Percentiles rank a stretch among this genome's conserved stretches.
phyloP scores from a whole-genome alignment of 495 filamentous ascomycete species.

The Aspergillus nanangensis region DNA sequence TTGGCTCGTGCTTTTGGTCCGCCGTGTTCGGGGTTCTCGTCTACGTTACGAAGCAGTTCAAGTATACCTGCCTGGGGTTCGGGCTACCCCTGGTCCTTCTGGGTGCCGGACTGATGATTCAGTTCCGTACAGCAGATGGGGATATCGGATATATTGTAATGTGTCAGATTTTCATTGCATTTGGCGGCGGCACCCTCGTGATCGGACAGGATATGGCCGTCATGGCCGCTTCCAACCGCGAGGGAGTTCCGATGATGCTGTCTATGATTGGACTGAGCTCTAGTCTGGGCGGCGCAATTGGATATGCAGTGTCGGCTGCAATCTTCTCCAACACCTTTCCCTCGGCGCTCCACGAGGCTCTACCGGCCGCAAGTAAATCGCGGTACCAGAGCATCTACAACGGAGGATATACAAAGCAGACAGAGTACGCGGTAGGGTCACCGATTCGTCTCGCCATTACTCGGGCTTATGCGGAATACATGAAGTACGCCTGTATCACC shows the following conservation, averaged over 20 bases:
- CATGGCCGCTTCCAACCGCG: conserved; percentile 55
- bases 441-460: conserved; percentile 49
- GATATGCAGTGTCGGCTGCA: conserved; percentile 51
- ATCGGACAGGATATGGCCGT: conserved; percentile 64
- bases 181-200: conserved; percentile 55
- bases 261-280: conserved; percentile 58
- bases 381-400: conserved; percentile 38
- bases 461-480: conserved; percentile 48
- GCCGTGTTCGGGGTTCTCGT: conserved; percentile 55
- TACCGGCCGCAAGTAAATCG: conserved; percentile 33
- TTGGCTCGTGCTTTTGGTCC: conserved; percentile 63
- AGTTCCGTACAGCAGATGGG: conserved; percentile 59
- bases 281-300: conserved; percentile 60
- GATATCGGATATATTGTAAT: conserved; percentile 72
- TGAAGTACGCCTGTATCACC: conserved; percentile 50
- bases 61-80: conserved; percentile 54
- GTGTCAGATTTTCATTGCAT: conserved; percentile 73
- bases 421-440: conserved; percentile 46
- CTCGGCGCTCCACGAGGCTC: conserved; percentile 32
- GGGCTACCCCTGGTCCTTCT: conserved; percentile 61
- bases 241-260: conserved; percentile 61
- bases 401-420: conserved; percentile 40
- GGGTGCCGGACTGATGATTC: conserved; percentile 62
- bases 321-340: conserved; percentile 64
- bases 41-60: conserved; percentile 53